Conservation (phyloP, 2,329 filamentous ascomycete species). For the Teratosphaeria epicoccoides region DNA sequence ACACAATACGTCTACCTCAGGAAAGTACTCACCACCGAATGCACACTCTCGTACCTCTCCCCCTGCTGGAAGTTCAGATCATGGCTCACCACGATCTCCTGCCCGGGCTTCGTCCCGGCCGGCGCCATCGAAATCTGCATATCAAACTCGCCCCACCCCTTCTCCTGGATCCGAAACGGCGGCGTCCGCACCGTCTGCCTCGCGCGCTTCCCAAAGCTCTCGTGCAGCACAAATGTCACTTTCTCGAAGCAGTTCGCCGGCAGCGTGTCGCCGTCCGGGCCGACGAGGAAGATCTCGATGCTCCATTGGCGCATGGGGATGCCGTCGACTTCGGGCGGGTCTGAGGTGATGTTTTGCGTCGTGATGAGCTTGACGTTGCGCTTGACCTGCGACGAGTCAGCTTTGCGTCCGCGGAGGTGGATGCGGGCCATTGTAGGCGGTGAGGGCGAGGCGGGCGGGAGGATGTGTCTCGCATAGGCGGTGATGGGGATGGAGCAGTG, state of each 20-base stretch:
- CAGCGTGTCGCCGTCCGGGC: conserved; percentile 75
- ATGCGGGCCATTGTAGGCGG: neutral
- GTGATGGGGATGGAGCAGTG: neutral
- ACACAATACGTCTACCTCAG: neutral
- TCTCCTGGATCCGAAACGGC: conserved; percentile 81
- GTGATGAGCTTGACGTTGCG: conserved; percentile 87
- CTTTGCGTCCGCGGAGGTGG: neutral
- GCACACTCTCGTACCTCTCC: conserved; percentile 66
- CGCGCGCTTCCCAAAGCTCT: conserved; percentile 73
- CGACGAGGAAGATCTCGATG: conserved; percentile 72
- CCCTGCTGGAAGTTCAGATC: conserved; percentile 83
- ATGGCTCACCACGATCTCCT: conserved; percentile 68
- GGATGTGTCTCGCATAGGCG: neutral
- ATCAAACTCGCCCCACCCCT: conserved; percentile 98
- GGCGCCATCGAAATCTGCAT: conserved; percentile 77
- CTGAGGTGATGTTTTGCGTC: conserved; percentile 21
- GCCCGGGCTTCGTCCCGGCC: conserved; percentile 61
- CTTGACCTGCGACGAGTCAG: conserved; percentile 49
- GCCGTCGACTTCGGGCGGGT: conserved; percentile 71
- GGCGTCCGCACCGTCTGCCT: conserved; percentile 73
- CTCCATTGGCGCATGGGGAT: conserved; percentile 92
- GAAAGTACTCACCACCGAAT: conserved; percentile 51
- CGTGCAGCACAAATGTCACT: conserved; percentile 85
- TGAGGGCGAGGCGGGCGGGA: neutral
- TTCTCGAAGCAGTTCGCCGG: conserved; percentile 82